Base-by-base conservation (phyloP, 202 grass and related monocot species). In the Hordeum pubiflorum region DNA sequence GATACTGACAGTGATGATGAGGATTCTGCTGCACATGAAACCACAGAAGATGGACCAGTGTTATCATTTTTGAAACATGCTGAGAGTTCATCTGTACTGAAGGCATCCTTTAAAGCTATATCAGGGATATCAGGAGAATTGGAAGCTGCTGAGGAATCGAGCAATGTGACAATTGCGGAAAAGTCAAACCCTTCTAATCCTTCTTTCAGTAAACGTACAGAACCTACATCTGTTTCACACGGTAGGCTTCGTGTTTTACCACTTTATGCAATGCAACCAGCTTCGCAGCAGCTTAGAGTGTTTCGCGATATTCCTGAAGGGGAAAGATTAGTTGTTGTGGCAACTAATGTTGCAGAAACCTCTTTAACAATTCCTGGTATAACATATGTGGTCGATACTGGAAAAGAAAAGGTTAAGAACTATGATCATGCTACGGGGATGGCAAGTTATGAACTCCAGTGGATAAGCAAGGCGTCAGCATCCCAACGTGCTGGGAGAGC, bases 271-370 rank as follows among this genome's bases (percentile, higher is more conserved):
- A 94, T 93, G 95, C 76, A 94, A 66, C 64, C 90, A 85, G 95
- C 95, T 67, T 93, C 86, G 31, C 76, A 91, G 34, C 90, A 97
- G 82, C 92, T 97, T 76, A 86, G 54, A 69, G 84, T 94, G 75
- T 67, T 94, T 79, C 85, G 91, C 58, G 87, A 94, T 87, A 79
- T 86, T 79, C 89, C 90, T 70, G 66, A 84, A 80, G 87, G 11
- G 0, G 81, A 97, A 87, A 90, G 95, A 87, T 86, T 97, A 63
- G 86, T 97, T 72, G 94, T 97, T 23, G 86, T 97, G 68, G 88
- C 95, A 75, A 97, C 94, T 71, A 97, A 97, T 91, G 92, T 98
- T 69, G 95, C 90, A 57, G 86, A 98, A 81, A 98, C 95, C 60
- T 95, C 95, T 77, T 67, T 98, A 85, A 98, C 92, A 26, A 98